Conservation (phyloP, 1,284 basidiomycete genomes). For the Leucoagaricus sp. region DNA sequence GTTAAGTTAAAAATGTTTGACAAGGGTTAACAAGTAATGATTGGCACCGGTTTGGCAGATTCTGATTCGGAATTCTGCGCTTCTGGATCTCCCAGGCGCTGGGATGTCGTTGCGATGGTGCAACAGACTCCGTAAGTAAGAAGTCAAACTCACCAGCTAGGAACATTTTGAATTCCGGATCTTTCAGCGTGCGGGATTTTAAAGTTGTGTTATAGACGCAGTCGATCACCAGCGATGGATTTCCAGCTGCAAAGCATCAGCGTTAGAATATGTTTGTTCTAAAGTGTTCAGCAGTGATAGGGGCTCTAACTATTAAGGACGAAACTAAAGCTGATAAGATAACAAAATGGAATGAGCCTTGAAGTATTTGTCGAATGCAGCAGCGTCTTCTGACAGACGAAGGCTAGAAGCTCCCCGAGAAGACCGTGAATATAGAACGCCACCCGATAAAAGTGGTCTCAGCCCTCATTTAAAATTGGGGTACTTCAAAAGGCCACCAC, state of each 20-base stretch:
- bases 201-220: slow-evolving; percentile 61
- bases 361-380: too few species aligned
- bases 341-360: background rate
- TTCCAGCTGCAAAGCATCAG: slow-evolving; percentile 52
- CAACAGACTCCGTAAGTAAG: background rate
- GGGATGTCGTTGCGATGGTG: too few species aligned
- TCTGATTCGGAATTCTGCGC: slow-evolving; percentile 2
- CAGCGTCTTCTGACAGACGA: too few species aligned
- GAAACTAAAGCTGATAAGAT: background rate
- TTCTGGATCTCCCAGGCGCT: too few species aligned
- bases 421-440: too few species aligned
- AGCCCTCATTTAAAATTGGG: too few species aligned
- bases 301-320: background rate
- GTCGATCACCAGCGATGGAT: slow-evolving; percentile 68
- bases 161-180: slow-evolving; percentile 66
- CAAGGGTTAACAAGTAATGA: background rate
- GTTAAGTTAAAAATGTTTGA: background rate
- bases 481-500: too few species aligned
- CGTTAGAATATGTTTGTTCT: too few species aligned
- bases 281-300: background rate
- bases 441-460: too few species aligned
- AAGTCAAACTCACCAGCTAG: slow-evolving; percentile 53
- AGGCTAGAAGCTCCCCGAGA: too few species aligned
- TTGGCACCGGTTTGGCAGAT: background rate
- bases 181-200: slow-evolving; percentile 56